Evolutionary conservation across 148 eudicot genomes (phyloP), one percentile per base, ranked within the genome.

Genomic region (Bassia scoparia): DNA sequence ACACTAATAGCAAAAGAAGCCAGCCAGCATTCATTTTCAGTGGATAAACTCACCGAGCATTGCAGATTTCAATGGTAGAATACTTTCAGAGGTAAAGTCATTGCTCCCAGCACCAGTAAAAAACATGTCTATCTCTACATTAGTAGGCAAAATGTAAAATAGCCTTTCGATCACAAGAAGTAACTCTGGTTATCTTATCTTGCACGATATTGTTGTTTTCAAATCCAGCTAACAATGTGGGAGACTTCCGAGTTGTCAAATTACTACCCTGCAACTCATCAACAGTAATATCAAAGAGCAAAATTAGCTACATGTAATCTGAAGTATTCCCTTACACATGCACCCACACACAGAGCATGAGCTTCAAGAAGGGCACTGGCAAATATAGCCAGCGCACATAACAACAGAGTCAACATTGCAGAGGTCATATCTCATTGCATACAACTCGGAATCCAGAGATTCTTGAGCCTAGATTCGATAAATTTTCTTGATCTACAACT

Each of bases 21-120:
- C n/a, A n/a, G n/a, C n/a, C 38, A 71, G 41, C 21, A 29, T 53
- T 23, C 59, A 44, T 13, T 50, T 26, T 74, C 35, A 35, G 59
- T 38, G 20, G 27, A 67, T 58, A 55, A 79, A 61, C 79, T 72
- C 78, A 91, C 97, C 94, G 43, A 82, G 86, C 61, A 76, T 61
- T 54, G 82, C 64, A 76, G 84, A 68, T 61, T 79, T 74, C 72
- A 82, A 58, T 35, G 85, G 86, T 61, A 84, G 59, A 77, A 78
- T 67, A 18, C 75, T 78, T 50, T 80, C 76, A 61, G 73, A 80
- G 27, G 70, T 68, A 67, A 76, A 75, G 70, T 85, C 86, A 76
- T 81, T 85, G 23, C 69, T 84, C 38, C 70, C 68, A 0, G 61
- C 67, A 34, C 54, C 74, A 50, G 68, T 73, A 68, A 82, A 71